A percentile compares a stretch with the other conserved stretches of the same genome.
phyloP scores from a whole-genome alignment of 352 stramenopile genomes.

The Globisporangium recalcitrans region DNA sequence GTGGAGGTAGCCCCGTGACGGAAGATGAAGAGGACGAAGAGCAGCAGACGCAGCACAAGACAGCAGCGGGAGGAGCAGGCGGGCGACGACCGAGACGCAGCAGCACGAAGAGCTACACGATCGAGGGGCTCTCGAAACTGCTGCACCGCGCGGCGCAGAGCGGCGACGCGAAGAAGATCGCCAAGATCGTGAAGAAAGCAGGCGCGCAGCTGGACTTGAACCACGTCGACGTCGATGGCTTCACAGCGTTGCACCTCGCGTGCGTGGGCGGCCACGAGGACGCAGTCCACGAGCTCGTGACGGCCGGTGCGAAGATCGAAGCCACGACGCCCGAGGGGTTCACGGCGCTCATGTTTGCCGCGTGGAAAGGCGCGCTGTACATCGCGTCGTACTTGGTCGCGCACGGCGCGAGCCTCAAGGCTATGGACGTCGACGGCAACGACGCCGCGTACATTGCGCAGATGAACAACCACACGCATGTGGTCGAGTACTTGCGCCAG shows the following conservation, averaged over 20 bases:
- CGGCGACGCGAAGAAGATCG: slow-evolving; percentile 42
- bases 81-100: not conserved
- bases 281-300: slow-evolving; percentile 37
- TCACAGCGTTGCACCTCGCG: slow-evolving; percentile 57
- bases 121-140: slow-evolving; percentile 23
- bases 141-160: slow-evolving; percentile 40
- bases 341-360: slow-evolving; percentile 51
- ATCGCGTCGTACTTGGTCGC: slow-evolving; percentile 34
- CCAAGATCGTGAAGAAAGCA: slow-evolving; percentile 36
- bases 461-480: slow-evolving; percentile 39
- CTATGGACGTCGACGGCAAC: slow-evolving; percentile 45
- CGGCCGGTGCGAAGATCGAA: slow-evolving; percentile 36
- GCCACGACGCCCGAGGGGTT: slow-evolving; percentile 45
- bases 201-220: slow-evolving; percentile 24
- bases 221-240: slow-evolving; percentile 42
- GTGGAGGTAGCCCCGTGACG: slow-evolving; percentile 49
- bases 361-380: slow-evolving; percentile 35
- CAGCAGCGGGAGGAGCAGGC: not conserved
- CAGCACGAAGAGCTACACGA: slow-evolving; percentile 14
- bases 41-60: not conserved
- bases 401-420: slow-evolving; percentile 29
- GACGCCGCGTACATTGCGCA: slow-evolving; percentile 44
- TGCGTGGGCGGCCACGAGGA: slow-evolving; percentile 45
- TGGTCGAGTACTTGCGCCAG: slow-evolving; percentile 36
- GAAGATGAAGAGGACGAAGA: slow-evolving; percentile 35